Base-by-base conservation (phyloP, 495 filamentous ascomycete species). In the Astrothelium macrocarpum region DNA sequence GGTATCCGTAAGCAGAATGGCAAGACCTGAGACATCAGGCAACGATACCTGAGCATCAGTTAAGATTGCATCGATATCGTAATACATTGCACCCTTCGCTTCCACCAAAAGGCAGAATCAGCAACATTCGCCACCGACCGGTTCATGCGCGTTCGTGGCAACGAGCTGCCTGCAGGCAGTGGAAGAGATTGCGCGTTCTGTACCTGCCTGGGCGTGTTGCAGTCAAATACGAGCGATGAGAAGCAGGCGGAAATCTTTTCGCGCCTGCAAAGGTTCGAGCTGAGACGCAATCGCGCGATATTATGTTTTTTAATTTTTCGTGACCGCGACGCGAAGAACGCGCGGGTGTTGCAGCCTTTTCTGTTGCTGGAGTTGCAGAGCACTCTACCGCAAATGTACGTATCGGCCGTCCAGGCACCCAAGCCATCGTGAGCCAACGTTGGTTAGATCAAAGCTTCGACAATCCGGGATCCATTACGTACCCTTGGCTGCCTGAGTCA, bases 41-140 rank as follows among this genome's bases (percentile, higher is more conserved):
- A 62, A 43, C 67, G 67, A 56, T 80, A 89, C 90, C 79, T 95
- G 90, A 32, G 90, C 87, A 72, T 96, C 92, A 1, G 94, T 97
- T 59, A 97, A 79, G 65, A 97, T 96, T 31, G 90, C 85, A 72
- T 96, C 90, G 66, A 96, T 87, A 73, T 95, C 89, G 80, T 97
- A 97, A 79, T 98, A 98, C 42, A 86, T 87, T 78, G 88, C 88
- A 78, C n/a, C 5, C 9, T 5, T 20, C 20, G 25, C 25, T 9
- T 26, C 49, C 2, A 16, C 23, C 49, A 9, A 56, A 39, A 64
- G 28, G 43, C 39, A 29, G 18, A 36, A 49, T 34, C 62, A 29
- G 20, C 59, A 39, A 23, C 60, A 62, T 65, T 18, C 56, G 65
- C 42, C 9, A 14, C 49, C 29, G 25, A 7, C 25, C 7, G 20